Conservation (phyloP, 257 asterid species). For the Rhazya stricta region DNA sequence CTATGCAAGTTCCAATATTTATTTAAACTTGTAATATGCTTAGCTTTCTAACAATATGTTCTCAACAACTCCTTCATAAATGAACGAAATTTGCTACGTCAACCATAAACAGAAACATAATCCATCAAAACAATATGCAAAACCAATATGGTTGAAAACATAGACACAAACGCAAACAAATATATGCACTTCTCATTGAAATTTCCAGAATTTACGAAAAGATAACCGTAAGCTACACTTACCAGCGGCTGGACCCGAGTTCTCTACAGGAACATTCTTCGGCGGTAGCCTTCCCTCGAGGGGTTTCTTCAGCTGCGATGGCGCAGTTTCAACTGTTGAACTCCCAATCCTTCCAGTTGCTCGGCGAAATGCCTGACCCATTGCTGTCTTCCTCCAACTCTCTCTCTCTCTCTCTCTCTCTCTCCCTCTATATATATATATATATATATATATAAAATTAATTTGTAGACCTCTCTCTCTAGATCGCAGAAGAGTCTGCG, state of each 20-base stretch:
- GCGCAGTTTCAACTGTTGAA: constrained; percentile 38
- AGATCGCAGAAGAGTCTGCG: background rate
- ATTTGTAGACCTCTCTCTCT: background rate
- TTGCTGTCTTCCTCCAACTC: background rate
- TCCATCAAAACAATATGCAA: background rate
- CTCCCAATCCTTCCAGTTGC: constrained; percentile 76
- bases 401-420: background rate
- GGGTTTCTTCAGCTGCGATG: constrained; percentile 54
- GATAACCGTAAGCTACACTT: constrained; percentile 9
- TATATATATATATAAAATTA: too few species aligned
- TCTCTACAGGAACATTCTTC: constrained; percentile 27
- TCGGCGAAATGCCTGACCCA: constrained; percentile 99
- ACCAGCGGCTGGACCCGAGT: constrained; percentile 43
- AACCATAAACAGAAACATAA: background rate
- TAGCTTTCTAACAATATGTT: too few species aligned
- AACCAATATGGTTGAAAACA: background rate
- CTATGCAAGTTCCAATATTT: background rate
- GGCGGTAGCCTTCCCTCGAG: constrained; percentile 32
- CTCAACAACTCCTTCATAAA: background rate
- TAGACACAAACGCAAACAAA: background rate
- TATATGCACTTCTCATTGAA: background rate
- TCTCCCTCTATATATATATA: background rate
- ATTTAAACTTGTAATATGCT: background rate
- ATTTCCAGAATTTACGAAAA: background rate
- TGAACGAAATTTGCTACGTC: background rate